Evolutionary conservation across 2,329 filamentous ascomycete species (phyloP).

Genomic region (Shiraia bambusicola): DNA sequence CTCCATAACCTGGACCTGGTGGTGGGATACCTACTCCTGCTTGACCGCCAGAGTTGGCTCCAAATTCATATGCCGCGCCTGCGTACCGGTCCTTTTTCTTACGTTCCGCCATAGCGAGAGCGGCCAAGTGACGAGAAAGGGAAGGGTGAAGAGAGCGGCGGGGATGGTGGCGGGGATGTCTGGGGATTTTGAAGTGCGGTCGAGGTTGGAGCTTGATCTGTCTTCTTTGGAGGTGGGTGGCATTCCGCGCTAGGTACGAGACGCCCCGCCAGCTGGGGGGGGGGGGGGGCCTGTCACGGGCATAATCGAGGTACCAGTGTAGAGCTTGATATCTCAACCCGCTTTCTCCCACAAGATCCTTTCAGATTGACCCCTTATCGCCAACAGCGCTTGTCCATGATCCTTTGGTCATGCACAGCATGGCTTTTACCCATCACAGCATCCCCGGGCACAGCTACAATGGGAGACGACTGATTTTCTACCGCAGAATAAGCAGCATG

Average conservation of each 20-base stretch:
- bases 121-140: constrained; percentile 12
- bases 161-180: constrained; percentile 14
- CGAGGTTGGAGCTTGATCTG: constrained; percentile 37
- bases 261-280: constrained; percentile 24
- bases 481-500: too few species aligned
- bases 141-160: constrained; percentile 11
- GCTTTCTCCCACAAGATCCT: too few species aligned
- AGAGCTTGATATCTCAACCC: too few species aligned
- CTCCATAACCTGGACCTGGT: constrained; percentile 20
- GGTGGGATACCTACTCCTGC: constrained; percentile 49
- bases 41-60: constrained; percentile 71
- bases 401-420: constrained; percentile 13
- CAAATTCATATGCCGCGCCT: constrained; percentile 91
- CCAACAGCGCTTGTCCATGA: not conserved
- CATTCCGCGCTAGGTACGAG: constrained; percentile 33
- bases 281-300: too few species aligned
- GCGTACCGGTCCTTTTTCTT: constrained; percentile 97
- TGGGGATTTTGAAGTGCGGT: constrained; percentile 26
- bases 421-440: constrained; percentile 2
- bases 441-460: not conserved
- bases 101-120: constrained; percentile 35
- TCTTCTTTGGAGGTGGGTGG: constrained; percentile 38
- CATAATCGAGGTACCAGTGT: constrained; percentile 2
- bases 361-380: too few species aligned
- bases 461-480: too few species aligned